Conservation (phyloP, 345 rosid species). For the Aethionema arabicum region DNA sequence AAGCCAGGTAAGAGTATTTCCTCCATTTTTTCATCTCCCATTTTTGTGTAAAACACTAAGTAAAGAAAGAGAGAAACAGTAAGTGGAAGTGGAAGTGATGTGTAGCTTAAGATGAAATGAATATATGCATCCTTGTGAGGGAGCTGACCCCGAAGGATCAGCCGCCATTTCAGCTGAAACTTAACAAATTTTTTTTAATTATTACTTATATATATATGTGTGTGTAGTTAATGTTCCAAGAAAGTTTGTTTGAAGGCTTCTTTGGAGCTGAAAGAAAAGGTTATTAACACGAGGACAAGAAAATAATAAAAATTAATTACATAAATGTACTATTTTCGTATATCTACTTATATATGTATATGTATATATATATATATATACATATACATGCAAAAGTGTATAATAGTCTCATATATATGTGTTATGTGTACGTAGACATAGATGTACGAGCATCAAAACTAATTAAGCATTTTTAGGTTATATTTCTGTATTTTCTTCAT, state of each 20-base stretch:
- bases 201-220: not conserved
- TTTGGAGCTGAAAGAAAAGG: constrained; percentile 20
- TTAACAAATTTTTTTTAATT: constrained; percentile 41
- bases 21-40: constrained; percentile 64
- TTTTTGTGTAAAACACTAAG: constrained; percentile 22
- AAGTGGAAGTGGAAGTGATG: constrained; percentile 36
- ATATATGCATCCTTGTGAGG: constrained; percentile 73
- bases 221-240: constrained; percentile 41
- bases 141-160: constrained; percentile 87
- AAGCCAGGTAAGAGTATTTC: constrained; percentile 82
- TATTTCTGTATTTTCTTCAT: too few species aligned
- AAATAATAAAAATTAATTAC: not conserved
- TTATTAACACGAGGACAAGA: constrained; percentile 31
- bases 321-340: constrained; percentile 12
- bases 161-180: constrained; percentile 87
- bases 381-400: constrained; percentile 2
- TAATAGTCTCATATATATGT: constrained; percentile 15
- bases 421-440: constrained; percentile 21
- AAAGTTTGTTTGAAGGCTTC: constrained; percentile 32
- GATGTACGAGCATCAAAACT: constrained; percentile 15
- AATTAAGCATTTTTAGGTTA: too few species aligned
- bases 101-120: constrained; percentile 47
- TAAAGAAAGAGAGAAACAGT: constrained; percentile 17
- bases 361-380: not conserved
- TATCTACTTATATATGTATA: constrained; percentile 1